Evolutionary conservation across 2,329 filamentous ascomycete genomes (phyloP), one percentile per base, ranked within the genome.

Genomic region (Aspergillus brasiliensis): DNA sequence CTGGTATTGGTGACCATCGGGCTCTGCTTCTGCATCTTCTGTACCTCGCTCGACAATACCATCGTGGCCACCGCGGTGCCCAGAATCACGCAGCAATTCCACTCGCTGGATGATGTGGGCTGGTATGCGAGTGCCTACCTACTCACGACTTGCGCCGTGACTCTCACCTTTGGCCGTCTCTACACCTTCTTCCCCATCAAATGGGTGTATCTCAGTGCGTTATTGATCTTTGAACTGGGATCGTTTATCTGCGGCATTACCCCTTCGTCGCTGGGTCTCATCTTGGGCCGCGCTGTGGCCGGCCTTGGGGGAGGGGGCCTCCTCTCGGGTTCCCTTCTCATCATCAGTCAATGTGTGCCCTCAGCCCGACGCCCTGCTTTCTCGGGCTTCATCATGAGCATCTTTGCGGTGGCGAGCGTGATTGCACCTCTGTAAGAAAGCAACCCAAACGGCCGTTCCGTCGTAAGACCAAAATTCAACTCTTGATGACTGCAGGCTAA

Each of bases 61-160:
- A 34, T 34, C 5, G 11, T 34, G 4, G 4, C 31, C 31, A 13
- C 31, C 4, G 11, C 31, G 31, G 5, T 34, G 4, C 77, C 77
- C 5, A 62, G 60, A 15, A 79, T 81, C 57, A 78, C 77, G 2
- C 40, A 47, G 11, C 38, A 77, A 15, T 80, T 81, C 62, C 62
- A 77, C 34, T 73, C 73, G 19, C 65, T 77, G 21, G 64, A 73
- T 11, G 77, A 80, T 59, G 68, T 80, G 11, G 75, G 75, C 40
- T 81, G 78, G 78, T 80, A 80, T 56, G 73, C 74, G 8, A 73
- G 69, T 19, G 68, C 73, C 2, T 77, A 76, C 58, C 65, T 77
- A 1, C 63, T 80, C 11, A 75, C 76, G 0, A 71, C 67, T 13
- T 73, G 70, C 59, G 71, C 11, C 31, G 11, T 34, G 31, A 34